These are phyloP conservation scores for Trichophyton benhamiae DNA, from an alignment of 2,329 filamentous ascomycete species.

Conservation along the genomic window DNA sequence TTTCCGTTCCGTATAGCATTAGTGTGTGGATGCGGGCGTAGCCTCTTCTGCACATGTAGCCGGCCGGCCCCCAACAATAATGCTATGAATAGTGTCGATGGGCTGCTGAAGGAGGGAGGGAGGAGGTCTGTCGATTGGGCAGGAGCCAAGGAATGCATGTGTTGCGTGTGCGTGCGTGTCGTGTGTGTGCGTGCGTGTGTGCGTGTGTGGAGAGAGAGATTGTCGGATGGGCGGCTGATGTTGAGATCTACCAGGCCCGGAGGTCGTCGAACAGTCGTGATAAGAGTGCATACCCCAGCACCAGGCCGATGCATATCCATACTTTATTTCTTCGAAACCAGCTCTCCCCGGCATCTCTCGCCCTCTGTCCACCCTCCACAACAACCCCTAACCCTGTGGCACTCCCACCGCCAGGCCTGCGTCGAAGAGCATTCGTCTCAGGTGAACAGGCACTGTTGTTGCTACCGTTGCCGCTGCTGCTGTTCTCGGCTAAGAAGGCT, in stretches of 20 bases:
- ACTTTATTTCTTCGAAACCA: slow-evolving; percentile 75
- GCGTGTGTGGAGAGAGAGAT: no score
- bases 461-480: slow-evolving; percentile 15
- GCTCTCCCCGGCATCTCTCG: slow-evolving; percentile 63
- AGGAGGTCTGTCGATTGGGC: background rate
- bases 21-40: background rate
- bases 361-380: slow-evolving; percentile 66
- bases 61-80: background rate
- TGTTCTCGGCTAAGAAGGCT: slow-evolving; percentile 25
- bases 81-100: background rate
- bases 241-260: background rate
- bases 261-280: slow-evolving; percentile 54
- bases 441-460: slow-evolving; percentile 40
- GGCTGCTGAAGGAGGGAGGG: background rate
- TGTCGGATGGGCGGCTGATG: no score
- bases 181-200: no score
- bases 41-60: no score
- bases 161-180: no score
- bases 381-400: slow-evolving; percentile 46
- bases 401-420: slow-evolving; percentile 47
- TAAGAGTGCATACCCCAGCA: slow-evolving; percentile 75
- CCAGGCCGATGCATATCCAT: slow-evolving; percentile 52
- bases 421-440: slow-evolving; percentile 51
- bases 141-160: background rate
- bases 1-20: background rate